phyloP scores from a whole-genome alignment of 805 yeast genomes.

The Diddensiella transvaalensis region DNA sequence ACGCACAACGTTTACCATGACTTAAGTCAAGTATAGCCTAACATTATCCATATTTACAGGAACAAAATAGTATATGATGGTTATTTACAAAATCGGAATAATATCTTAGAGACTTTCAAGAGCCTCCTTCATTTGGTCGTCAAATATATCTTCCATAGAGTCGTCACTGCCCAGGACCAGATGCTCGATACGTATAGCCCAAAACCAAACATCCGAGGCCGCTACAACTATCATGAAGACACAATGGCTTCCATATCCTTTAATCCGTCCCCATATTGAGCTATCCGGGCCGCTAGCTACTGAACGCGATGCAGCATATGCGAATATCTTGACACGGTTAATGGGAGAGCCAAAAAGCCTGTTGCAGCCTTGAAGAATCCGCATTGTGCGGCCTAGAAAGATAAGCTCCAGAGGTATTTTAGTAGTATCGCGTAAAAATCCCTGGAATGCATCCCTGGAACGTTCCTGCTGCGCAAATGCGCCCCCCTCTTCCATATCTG shows the following conservation, averaged over 20 bases:
- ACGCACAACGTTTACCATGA: too few species aligned
- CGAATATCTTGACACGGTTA: constrained; percentile 64
- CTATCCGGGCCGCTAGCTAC: constrained; percentile 3
- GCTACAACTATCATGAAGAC: constrained; percentile 13
- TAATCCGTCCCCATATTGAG: constrained; percentile 3
- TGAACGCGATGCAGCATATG: constrained; percentile 46
- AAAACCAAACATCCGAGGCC: constrained; percentile 14
- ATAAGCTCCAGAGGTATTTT: constrained; percentile 64
- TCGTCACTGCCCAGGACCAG: background rate
- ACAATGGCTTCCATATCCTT: constrained; percentile 13
- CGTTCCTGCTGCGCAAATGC: constrained; percentile 43
- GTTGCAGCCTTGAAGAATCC: constrained; percentile 70
- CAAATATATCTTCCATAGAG: constrained; percentile 16
- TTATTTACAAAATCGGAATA: constrained; percentile 1
- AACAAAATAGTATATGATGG: too few species aligned
- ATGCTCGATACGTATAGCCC: constrained; percentile 6
- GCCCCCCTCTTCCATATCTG: constrained; percentile 45
- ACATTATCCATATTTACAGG: too few species aligned
- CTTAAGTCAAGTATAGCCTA: too few species aligned
- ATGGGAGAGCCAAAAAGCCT: constrained; percentile 66
- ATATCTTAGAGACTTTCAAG: constrained; percentile 6
- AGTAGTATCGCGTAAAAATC: constrained; percentile 57
- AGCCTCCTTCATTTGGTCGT: constrained; percentile 16
- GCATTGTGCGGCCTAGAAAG: constrained; percentile 66
- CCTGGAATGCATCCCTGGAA: constrained; percentile 46